Evolutionary conservation across 805 yeast species (phyloP).

Genomic region (Candida anglica): DNA sequence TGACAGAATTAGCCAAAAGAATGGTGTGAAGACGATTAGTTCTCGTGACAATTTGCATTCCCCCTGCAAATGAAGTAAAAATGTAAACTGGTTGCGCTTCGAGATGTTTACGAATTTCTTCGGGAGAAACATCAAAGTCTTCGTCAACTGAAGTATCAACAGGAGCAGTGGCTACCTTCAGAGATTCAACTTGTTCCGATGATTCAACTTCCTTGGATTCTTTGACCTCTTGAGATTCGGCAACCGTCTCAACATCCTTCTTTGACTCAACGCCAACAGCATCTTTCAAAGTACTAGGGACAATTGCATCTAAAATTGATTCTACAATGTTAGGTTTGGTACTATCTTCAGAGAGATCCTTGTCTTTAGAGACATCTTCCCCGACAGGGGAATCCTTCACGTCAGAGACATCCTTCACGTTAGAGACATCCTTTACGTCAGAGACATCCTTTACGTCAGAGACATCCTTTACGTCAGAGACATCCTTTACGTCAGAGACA

Average conservation of each 20-base stretch:
- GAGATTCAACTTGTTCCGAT: background rate
- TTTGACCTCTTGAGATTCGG: conserved; percentile 1
- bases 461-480: too few relatives aligned
- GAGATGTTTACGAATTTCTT: conserved; percentile 39
- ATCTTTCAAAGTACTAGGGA: too few relatives aligned
- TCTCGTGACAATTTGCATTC: conserved; percentile 71
- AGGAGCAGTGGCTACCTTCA: background rate
- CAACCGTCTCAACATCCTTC: conserved; percentile 6
- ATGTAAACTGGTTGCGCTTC: conserved; percentile 63
- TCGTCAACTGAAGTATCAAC: background rate
- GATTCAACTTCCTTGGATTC: conserved; percentile 1
- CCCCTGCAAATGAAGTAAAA: conserved; percentile 85
- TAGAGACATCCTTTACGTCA: too few relatives aligned
- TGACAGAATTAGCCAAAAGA: conserved; percentile 66
- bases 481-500: too few relatives aligned
- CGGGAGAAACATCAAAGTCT: conserved; percentile 34
- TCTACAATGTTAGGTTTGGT: too few relatives aligned
- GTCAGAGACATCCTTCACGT: too few relatives aligned
- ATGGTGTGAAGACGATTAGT: conserved; percentile 76
- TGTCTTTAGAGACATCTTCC: too few relatives aligned
- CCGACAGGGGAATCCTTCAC: background rate
- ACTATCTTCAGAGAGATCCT: too few relatives aligned
- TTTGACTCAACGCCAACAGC: conserved; percentile 38
- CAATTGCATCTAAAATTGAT: too few relatives aligned
- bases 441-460: too few relatives aligned